These are phyloP conservation scores for Glomus cerebriforme DNA, from an alignment of 192 early-diverging fungal species.

Conservation along the genomic window DNA sequence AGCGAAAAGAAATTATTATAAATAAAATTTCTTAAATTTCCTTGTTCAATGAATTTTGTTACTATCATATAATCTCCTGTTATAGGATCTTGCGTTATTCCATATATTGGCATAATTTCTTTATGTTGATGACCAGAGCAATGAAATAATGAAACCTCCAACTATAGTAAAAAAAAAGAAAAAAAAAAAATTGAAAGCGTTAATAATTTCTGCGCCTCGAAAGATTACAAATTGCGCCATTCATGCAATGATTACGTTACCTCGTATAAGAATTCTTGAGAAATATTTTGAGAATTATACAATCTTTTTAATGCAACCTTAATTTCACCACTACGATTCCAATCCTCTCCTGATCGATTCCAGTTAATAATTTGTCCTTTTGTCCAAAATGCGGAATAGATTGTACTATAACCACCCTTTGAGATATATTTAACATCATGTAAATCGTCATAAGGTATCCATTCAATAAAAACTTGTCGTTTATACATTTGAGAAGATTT, in stretches of 20 bases:
- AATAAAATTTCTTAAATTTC: constrained; percentile 5
- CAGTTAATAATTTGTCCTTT: not conserved
- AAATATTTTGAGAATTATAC: constrained; percentile 19
- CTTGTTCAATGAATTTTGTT: not conserved
- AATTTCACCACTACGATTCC: not conserved
- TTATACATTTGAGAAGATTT: not conserved
- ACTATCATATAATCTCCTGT: constrained; percentile 23
- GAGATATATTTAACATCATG: not conserved
- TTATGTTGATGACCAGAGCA: not conserved
- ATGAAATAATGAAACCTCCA: not conserved
- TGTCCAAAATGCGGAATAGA: constrained; percentile 9
- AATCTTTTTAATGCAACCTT: constrained; percentile 24
- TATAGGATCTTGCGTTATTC: constrained; percentile 17
- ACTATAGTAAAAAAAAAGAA: not conserved
- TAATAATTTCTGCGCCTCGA: no score
- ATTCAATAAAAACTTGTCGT: not conserved
- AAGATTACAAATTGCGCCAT: not conserved
- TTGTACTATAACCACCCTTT: constrained; percentile 4
- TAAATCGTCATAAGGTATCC: constrained; percentile 21
- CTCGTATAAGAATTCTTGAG: constrained; percentile 7
- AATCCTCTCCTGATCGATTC: not conserved
- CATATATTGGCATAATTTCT: constrained; percentile 13
- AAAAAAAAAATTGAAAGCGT: not conserved
- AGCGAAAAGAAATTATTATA: not conserved
- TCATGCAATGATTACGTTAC: not conserved